phyloP scores from a whole-genome alignment of 2,329 filamentous ascomycete genomes.

The Clarireedia hainanense region DNA sequence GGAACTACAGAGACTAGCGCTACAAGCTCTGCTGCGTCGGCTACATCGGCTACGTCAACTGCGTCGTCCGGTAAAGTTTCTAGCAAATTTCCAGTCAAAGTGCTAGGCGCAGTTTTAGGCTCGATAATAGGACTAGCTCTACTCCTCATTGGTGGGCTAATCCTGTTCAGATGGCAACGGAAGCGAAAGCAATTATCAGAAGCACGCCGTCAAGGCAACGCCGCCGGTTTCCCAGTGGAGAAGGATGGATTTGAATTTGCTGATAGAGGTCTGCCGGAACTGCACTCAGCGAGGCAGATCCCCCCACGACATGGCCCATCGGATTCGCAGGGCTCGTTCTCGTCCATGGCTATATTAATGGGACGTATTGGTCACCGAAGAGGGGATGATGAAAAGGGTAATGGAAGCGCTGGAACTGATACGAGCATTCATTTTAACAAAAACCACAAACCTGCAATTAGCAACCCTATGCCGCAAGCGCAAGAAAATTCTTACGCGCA shows the following conservation, averaged over 20 bases:
- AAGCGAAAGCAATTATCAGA: slow-evolving; percentile 47
- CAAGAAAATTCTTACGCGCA: slow-evolving; percentile 29
- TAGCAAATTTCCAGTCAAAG: slow-evolving; percentile 39
- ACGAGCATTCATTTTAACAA: slow-evolving; percentile 54
- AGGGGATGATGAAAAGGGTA: slow-evolving; percentile 36
- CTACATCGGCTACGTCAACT: slow-evolving; percentile 19
- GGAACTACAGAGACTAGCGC: slow-evolving; percentile 17
- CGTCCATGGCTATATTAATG: slow-evolving; percentile 58
- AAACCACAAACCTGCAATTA: slow-evolving; percentile 53
- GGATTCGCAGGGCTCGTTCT: slow-evolving; percentile 49
- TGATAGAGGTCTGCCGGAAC: slow-evolving; percentile 34
- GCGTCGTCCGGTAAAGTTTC: slow-evolving; percentile 16
- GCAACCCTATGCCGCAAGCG: slow-evolving; percentile 51
- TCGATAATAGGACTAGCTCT: slow-evolving; percentile 66
- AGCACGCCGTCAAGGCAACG: slow-evolving; percentile 36
- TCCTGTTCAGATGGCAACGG: slow-evolving; percentile 55
- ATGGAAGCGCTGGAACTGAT: slow-evolving; percentile 49
- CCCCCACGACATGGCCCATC: slow-evolving; percentile 38
- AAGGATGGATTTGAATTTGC: slow-evolving; percentile 46
- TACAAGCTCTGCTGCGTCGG: slow-evolving; percentile 25
- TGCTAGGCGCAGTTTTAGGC: slow-evolving; percentile 76
- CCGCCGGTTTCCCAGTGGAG: slow-evolving; percentile 44
- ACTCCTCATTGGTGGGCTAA: slow-evolving; percentile 45
- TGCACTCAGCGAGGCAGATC: slow-evolving; percentile 30
- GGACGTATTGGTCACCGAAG: slow-evolving; percentile 48